Base-by-base conservation (phyloP, 257 asterid genomes). In the Fraxinus americana region DNA sequence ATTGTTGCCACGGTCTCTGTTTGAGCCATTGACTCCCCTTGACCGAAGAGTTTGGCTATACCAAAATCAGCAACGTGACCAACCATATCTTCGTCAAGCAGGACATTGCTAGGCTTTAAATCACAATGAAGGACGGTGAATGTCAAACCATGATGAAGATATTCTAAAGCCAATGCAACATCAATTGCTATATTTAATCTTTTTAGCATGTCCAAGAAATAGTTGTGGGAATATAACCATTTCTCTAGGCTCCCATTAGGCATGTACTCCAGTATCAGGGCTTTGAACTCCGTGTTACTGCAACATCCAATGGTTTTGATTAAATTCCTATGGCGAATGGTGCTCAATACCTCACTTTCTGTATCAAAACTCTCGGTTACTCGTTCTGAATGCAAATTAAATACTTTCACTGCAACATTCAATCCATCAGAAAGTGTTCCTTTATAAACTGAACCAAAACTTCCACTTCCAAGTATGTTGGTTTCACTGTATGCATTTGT, bases 391-490 rank as follows among this genome's bases (percentile, higher is more conserved):
- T 78, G 82, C 54, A 74, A 16, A 39, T 82, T 73, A 75, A 88
- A 84, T 5, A 87, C 90, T 38, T 86, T 88, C 2, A 87, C 73
- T 4, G 92, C 92, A 29, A 85, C 69, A 12, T 4, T 27, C 4
- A 50, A 34, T 11, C 89, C 91, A 81, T 81, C 84, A 21, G 52
- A 12, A 9, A 87, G 81, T n/a, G 79, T 68, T 25, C 91, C 94
- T 77, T 16, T 80, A 27, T 73, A 89, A 0, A 89, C 92, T 0
- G 88, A 78, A 65, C 94, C 90, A 32, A 79, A 87, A 77, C 91
- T 67, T 59, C 94, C 91, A 9, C 78, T 78, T 39, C 94, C 94
- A 14, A 90, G 83, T 1, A 82, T 29, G 80, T 87, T 81, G 72
- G 73, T 82, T 39, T 75, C 87, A 21, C 75, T 76, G 27, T 86